These are phyloP conservation scores for Neurospora africana DNA, from an alignment of 495 filamentous ascomycete genomes.

Conservation along the genomic window DNA sequence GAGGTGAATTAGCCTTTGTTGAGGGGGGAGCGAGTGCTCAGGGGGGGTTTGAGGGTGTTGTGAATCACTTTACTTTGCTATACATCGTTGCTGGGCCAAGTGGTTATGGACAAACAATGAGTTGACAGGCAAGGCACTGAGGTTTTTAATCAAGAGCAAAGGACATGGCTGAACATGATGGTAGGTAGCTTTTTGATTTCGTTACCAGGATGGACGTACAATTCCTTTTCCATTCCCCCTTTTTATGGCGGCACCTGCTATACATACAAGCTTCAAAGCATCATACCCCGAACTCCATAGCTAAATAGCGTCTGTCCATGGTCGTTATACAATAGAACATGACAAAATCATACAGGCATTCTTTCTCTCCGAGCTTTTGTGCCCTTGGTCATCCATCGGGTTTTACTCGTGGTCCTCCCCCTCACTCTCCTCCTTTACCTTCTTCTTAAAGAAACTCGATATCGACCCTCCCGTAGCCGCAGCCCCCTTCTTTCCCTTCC, in stretches of 20 bases:
- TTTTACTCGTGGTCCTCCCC: conserved; percentile 3
- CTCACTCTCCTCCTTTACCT: conserved; percentile 32
- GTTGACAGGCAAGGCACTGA: neutral
- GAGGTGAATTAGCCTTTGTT: conserved; percentile 7
- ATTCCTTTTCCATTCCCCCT: neutral
- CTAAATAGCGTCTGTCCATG: neutral
- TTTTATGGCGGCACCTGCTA: neutral
- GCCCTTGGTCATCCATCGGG: neutral
- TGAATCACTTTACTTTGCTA: neutral
- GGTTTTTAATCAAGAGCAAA: neutral
- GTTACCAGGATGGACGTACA: neutral
- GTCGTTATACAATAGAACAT: neutral
- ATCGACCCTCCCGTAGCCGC: neutral
- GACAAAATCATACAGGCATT: neutral
- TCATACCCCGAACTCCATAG: neutral
- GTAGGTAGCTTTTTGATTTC: neutral
- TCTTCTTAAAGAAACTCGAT: conserved; percentile 11
- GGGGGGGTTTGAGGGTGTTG: neutral
- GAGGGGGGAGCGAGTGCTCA: neutral
- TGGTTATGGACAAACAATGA: neutral
- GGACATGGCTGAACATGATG: neutral
- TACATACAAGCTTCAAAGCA: neutral
- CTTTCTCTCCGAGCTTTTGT: neutral
- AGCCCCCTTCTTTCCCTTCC: conserved; percentile 10
- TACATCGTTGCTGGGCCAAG: neutral